Evolutionary conservation across 306 rosid species (phyloP), one percentile per base, ranked within the genome.

Genomic region (Cucurbita maxima): DNA sequence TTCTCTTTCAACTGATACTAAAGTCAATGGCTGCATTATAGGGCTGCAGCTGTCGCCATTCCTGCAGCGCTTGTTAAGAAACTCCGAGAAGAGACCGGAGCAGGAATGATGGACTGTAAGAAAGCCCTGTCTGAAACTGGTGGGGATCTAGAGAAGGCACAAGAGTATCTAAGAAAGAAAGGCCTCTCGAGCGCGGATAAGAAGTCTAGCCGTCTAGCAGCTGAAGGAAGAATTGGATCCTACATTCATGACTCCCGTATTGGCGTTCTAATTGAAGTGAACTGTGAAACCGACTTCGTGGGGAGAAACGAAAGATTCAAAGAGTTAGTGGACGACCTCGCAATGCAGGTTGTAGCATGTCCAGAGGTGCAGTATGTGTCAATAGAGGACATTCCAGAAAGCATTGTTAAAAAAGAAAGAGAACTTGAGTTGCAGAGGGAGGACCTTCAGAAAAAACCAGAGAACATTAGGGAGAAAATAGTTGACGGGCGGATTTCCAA

Each of bases 61-160:
- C 90, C 97, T 5, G 96, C 97, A 0, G 74, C 86, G 60, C 82
- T 95, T 86, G 99, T 89, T 72, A 95, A 95, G 79, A 91, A 91
- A 77, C 80, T 95, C 55, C 82, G 99, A 20, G 97, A 91, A 70
- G 99, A 95, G 85, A 89, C 97, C 5, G 99, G 96, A 80, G 99
- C 96, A 5, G 99, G 97, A 76, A 95, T 95, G 99, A 95, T 95
- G 97, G 97, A 95, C 79, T 95, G 99, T 78, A 95, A 95, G 96
- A 95, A 87, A 84, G 97, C 96, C 75, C 93, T 91, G 58, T 81
- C 99, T 37, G 99, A 89, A 86, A 85, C 93, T 11, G 96, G 87
- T 79, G 97, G 96, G n/a, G 97, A 91, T 76, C 87, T 91, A 58
- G 91, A 91, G 80, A 89, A 91, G 87, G 99, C 99, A 10, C 99